A percentile compares a stretch with the other conserved stretches of the same genome.
These are phyloP conservation scores for Tylopilus subfusipes DNA, from an alignment of 768 basidiomycete species.

Conservation along the genomic window DNA sequence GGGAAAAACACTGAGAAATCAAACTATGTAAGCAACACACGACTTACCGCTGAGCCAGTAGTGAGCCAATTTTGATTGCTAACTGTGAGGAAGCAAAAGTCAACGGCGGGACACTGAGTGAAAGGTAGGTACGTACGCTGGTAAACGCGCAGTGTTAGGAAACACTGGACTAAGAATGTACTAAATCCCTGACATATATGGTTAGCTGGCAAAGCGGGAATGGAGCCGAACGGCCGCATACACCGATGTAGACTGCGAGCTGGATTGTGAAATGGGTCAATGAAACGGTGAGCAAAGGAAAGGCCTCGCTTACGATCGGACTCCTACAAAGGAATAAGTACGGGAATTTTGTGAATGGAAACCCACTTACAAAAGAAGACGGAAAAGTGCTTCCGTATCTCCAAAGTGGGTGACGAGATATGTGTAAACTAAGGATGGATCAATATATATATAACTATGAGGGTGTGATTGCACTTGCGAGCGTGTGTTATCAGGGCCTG, in stretches of 20 bases:
- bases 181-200: conserved; percentile 33
- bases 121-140: conserved; percentile 28
- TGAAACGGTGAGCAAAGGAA: neutral
- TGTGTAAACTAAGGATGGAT: conserved; percentile 38
- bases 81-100: conserved; percentile 32
- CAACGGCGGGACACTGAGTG: neutral
- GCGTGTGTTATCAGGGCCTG: conserved; percentile 53
- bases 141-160: conserved; percentile 50
- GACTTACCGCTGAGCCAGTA: conserved; percentile 30
- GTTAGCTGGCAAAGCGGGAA: neutral
- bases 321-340: conserved; percentile 18
- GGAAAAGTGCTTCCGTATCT: conserved; percentile 19
- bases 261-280: conserved; percentile 21
- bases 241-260: conserved; percentile 44
- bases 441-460: neutral
- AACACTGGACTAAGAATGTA: conserved; percentile 52
- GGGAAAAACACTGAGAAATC: neutral
- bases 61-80: conserved; percentile 44
- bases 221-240: neutral
- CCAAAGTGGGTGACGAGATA: conserved; percentile 43
- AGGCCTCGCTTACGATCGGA: conserved; percentile 13
- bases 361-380: conserved; percentile 41
- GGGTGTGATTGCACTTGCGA: conserved; percentile 26
- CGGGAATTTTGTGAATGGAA: neutral
- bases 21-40: neutral